phyloP scores from a whole-genome alignment of 2,329 filamentous ascomycete genomes.

The Aspergillus udagawae region DNA sequence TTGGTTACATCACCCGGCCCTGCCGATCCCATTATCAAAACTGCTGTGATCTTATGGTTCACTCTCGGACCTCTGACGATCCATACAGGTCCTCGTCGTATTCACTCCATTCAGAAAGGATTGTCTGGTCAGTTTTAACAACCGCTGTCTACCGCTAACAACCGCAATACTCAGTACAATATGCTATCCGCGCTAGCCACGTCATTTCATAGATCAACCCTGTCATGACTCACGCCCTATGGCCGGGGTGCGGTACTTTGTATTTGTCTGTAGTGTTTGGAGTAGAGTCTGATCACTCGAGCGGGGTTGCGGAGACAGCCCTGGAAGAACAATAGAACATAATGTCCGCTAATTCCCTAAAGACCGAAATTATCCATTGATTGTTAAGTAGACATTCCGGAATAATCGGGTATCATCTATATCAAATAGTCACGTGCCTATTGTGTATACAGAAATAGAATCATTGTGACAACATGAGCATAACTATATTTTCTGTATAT shows the following conservation, averaged over 20 bases:
- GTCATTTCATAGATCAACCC: neutral
- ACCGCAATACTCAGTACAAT: neutral
- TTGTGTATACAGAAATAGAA: no score
- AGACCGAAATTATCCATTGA: no score
- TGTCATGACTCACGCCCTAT: no score
- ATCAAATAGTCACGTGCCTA: no score
- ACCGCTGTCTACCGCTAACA: no score
- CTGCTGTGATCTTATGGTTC: neutral
- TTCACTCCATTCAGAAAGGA: constrained; percentile 13
- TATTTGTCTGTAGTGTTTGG: neutral
- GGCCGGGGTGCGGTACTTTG: no score
- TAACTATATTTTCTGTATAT: neutral
- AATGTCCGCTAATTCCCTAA: no score
- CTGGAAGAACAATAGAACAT: no score
- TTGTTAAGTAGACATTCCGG: no score
- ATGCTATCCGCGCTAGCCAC: neutral
- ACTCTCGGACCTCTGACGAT: constrained; percentile 7
- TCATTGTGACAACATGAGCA: neutral
- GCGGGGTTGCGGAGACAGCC: no score
- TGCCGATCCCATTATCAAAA: neutral
- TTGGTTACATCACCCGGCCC: neutral
- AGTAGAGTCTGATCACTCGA: no score
- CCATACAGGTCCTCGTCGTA: constrained; percentile 9
- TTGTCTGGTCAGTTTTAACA: neutral
- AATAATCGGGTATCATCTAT: no score